Evolutionary conservation across 2,329 filamentous ascomycete genomes (phyloP).

Genomic region (Tolypocladium album): DNA sequence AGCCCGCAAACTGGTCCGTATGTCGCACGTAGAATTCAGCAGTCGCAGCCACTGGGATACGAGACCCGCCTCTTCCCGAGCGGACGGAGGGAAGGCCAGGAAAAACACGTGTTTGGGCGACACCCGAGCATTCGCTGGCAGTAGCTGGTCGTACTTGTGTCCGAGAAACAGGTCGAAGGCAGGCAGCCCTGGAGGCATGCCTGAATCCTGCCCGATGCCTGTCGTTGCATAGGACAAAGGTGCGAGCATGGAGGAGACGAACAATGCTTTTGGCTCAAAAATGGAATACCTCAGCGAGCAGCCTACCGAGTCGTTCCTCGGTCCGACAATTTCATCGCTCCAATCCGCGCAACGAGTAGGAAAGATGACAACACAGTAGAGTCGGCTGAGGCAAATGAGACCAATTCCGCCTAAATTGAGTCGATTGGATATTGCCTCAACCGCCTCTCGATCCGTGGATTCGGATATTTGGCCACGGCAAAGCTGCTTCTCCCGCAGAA

Average conservation of each 20-base stretch:
- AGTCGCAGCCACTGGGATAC: constrained; percentile 34
- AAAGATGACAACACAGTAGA: constrained; percentile 28
- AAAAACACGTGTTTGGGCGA: constrained; percentile 26
- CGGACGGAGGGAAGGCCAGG: constrained; percentile 34
- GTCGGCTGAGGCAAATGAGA: constrained; percentile 18
- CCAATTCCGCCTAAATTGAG: constrained; percentile 25
- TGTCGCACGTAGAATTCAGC: constrained; percentile 26
- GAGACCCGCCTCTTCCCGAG: constrained; percentile 21
- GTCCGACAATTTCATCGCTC: constrained; percentile 10
- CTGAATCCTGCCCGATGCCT: background rate
- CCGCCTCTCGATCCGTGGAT: background rate
- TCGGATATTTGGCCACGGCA: constrained; percentile 11
- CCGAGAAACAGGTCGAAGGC: constrained; percentile 18
- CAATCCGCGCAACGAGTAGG: constrained; percentile 25
- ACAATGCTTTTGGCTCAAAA: constrained; percentile 18
- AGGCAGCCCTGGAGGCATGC: constrained; percentile 4
- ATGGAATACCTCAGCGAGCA: constrained; percentile 25
- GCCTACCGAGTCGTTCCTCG: background rate
- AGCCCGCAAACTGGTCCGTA: constrained; percentile 27
- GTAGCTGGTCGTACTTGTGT: constrained; percentile 20
- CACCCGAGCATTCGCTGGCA: constrained; percentile 8
- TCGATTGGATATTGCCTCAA: constrained; percentile 20
- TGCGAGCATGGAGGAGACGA: constrained; percentile 12
- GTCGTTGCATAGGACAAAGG: constrained; percentile 6
- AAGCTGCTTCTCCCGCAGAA: constrained; percentile 7